These are phyloP conservation scores for Aspergillus sp. DNA, from an alignment of 2,329 filamentous ascomycete species.

Conservation along the genomic window DNA sequence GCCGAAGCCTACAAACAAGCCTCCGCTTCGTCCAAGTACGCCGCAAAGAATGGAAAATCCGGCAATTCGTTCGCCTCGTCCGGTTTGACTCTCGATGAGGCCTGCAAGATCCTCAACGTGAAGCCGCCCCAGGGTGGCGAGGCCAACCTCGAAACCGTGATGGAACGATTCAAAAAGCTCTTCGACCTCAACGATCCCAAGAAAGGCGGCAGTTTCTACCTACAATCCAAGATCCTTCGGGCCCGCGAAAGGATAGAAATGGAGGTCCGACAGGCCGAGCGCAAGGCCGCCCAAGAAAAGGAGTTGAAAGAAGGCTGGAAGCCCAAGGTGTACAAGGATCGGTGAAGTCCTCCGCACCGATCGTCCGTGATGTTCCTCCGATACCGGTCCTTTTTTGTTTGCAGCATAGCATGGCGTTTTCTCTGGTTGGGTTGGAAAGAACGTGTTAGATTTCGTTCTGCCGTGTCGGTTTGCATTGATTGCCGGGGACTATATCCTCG, in stretches of 20 bases:
- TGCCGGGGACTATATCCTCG: not conserved
- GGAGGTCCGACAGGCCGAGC: slow-evolving; percentile 71
- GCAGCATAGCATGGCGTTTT: slow-evolving; percentile 43
- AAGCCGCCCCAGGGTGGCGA: slow-evolving; percentile 79
- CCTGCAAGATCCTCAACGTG: slow-evolving; percentile 95
- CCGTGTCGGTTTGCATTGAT: not conserved
- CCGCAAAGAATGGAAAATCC: slow-evolving; percentile 63
- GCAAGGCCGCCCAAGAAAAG: slow-evolving; percentile 70
- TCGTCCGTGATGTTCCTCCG: not conserved
- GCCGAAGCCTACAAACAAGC: slow-evolving; percentile 95
- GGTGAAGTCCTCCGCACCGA: slow-evolving; percentile 44
- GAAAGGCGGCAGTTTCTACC: slow-evolving; percentile 95
- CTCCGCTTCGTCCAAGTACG: slow-evolving; percentile 79
- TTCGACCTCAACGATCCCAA: slow-evolving; percentile 94
- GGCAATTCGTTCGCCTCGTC: slow-evolving; percentile 57
- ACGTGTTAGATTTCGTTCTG: slow-evolving; percentile 13
- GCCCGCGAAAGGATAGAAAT: slow-evolving; percentile 90
- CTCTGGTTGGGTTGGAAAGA: slow-evolving; percentile 22
- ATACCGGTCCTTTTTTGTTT: slow-evolving; percentile 16
- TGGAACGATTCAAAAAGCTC: slow-evolving; percentile 86
- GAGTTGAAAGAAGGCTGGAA: slow-evolving; percentile 86
- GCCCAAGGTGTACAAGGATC: slow-evolving; percentile 91
- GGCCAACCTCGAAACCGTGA: slow-evolving; percentile 74
- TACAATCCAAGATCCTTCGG: slow-evolving; percentile 93
- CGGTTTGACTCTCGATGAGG: slow-evolving; percentile 90